These are phyloP conservation scores for Fusarium nelsonii DNA, from an alignment of 2,329 filamentous ascomycete genomes.

Conservation along the genomic window DNA sequence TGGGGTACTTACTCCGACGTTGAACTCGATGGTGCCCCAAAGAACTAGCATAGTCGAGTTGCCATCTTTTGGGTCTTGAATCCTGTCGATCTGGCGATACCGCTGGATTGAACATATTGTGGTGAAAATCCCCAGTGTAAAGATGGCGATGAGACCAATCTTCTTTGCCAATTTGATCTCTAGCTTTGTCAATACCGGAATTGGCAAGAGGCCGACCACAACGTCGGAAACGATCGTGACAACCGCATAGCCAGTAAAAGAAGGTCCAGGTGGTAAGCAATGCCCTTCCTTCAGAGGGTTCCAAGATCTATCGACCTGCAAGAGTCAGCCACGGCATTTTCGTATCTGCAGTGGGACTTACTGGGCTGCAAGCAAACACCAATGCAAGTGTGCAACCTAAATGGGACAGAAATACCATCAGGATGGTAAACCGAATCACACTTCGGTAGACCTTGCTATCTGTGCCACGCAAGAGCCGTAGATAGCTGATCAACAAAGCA, in stretches of 20 bases:
- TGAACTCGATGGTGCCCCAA: conserved; percentile 70
- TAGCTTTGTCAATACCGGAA: conserved; percentile 62
- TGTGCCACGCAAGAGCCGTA: conserved; percentile 63
- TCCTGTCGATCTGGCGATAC: conserved; percentile 63
- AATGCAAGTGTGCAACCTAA: conserved; percentile 62
- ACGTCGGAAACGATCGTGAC: conserved; percentile 66
- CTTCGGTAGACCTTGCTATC: conserved; percentile 59
- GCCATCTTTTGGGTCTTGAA: conserved; percentile 61
- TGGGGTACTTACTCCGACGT: conserved; percentile 62
- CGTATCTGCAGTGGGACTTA: conserved; percentile 41
- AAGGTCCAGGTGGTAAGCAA: conserved; percentile 61
- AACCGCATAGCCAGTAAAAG: conserved; percentile 64
- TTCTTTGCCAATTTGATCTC: conserved; percentile 64
- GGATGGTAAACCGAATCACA: conserved; percentile 60
- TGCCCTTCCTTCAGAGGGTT: conserved; percentile 50
- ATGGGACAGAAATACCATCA: conserved; percentile 60
- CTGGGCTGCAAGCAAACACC: conserved; percentile 64
- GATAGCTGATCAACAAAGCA: conserved; percentile 64
- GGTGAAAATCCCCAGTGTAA: conserved; percentile 66
- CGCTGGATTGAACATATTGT: conserved; percentile 67
- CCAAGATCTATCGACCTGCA: background rate
- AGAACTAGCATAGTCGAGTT: conserved; percentile 68
- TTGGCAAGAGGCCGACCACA: conserved; percentile 62
- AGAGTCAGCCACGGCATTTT: background rate
- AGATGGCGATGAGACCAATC: conserved; percentile 63